Conservation (phyloP, 129 eudicot genomes). For the Ambrosia trifida region DNA sequence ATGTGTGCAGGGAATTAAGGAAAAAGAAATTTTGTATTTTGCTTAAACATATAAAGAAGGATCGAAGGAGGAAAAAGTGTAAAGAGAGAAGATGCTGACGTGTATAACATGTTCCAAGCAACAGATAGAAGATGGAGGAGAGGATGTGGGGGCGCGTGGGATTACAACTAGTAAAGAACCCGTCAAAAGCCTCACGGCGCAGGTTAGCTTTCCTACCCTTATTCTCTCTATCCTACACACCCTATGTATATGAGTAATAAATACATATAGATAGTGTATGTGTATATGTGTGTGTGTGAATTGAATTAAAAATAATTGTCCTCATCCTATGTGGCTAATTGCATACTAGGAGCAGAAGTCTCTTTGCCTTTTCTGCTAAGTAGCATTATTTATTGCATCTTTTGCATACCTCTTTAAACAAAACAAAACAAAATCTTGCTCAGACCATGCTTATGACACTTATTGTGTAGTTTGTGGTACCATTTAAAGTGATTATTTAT, state of each 20-base stretch:
- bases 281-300: not conserved
- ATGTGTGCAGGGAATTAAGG: conserved; percentile 33
- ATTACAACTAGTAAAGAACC: conserved; percentile 66
- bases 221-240: conserved; percentile 1
- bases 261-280: not conserved
- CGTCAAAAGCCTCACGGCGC: conserved; percentile 84
- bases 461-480: conserved; percentile 26
- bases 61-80: not conserved
- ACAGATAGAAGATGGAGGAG: conserved; percentile 54
- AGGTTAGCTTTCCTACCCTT: conserved; percentile 51
- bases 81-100: conserved; percentile 56
- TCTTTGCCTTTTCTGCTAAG: conserved; percentile 30
- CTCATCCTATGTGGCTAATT: conserved; percentile 29
- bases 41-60: conserved; percentile 10
- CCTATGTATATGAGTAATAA: not conserved
- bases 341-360: conserved; percentile 30
- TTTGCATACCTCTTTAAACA: conserved; percentile 43
- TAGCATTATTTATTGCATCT: conserved; percentile 29
- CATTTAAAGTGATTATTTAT: conserved; percentile 12
- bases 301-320: conserved; percentile 13
- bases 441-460: conserved; percentile 41
- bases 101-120: conserved; percentile 79
- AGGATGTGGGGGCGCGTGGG: conserved; percentile 66
- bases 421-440: conserved; percentile 31
- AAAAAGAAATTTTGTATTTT: conserved; percentile 27